Conservation (phyloP, 2,329 filamentous ascomycete species). For the Diaporthe aspalathi region DNA sequence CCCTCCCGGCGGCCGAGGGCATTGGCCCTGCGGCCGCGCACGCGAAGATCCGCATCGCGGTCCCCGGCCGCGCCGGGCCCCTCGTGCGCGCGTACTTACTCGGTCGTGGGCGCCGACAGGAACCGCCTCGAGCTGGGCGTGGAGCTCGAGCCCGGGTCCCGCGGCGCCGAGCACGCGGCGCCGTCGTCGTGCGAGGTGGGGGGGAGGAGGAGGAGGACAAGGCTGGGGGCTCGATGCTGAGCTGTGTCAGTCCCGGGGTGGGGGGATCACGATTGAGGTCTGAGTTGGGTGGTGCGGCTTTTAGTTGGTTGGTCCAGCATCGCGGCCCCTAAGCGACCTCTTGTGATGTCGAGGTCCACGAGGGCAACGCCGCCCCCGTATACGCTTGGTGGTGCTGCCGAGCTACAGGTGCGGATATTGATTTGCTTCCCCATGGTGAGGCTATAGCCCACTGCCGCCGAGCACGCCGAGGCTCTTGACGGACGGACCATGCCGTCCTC, state of each 20-base stretch:
- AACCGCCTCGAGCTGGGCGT: constrained; percentile 68
- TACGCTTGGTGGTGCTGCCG: too few species aligned
- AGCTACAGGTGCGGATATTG: background rate
- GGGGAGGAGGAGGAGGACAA: constrained; percentile 60
- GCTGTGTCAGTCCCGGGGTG: constrained; percentile 65
- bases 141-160: constrained; percentile 63
- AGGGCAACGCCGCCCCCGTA: too few species aligned
- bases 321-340: background rate
- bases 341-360: background rate
- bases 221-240: constrained; percentile 54
- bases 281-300: constrained; percentile 46
- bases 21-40: constrained; percentile 62
- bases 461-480: background rate
- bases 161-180: constrained; percentile 63
- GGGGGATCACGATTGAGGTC: constrained; percentile 62
- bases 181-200: constrained; percentile 65
- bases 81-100: constrained; percentile 74
- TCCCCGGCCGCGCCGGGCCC: constrained; percentile 54
- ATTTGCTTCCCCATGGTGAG: background rate
- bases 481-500: background rate
- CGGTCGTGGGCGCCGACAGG: constrained; percentile 63
- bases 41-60: constrained; percentile 62
- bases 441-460: background rate
- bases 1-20: constrained; percentile 49
- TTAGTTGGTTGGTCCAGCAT: background rate